Conservation (phyloP, 805 yeast species). For the Zygotorulaspora chibaensis region DNA sequence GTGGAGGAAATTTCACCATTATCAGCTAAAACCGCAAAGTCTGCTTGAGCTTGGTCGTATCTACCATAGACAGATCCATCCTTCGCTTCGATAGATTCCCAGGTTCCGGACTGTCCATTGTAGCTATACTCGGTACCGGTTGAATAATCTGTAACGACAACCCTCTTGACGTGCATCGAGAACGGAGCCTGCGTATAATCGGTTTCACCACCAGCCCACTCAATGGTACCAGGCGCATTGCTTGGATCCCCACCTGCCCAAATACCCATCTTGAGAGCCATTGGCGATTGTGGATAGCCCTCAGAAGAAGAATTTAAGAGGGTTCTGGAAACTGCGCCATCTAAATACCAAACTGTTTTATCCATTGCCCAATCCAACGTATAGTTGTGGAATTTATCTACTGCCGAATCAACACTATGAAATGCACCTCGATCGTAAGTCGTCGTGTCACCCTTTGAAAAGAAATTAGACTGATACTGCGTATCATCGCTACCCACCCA, state of each 20-base stretch:
- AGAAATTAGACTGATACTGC: slow-evolving; percentile 74
- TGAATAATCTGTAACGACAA: slow-evolving; percentile 67
- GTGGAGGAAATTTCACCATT: slow-evolving; percentile 22
- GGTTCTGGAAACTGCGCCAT: slow-evolving; percentile 65
- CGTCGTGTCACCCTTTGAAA: slow-evolving; percentile 73
- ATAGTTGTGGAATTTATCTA: slow-evolving; percentile 63
- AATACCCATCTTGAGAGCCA: slow-evolving; percentile 62
- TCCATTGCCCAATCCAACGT: slow-evolving; percentile 80
- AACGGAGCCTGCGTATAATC: slow-evolving; percentile 66
- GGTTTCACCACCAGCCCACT: slow-evolving; percentile 79
- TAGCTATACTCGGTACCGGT: slow-evolving; percentile 57
- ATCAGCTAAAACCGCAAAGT: slow-evolving; percentile 34
- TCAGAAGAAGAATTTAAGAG: slow-evolving; percentile 48
- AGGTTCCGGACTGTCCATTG: slow-evolving; percentile 51
- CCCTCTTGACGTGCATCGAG: slow-evolving; percentile 55
- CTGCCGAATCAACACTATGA: slow-evolving; percentile 55
- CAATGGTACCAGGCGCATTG: slow-evolving; percentile 63
- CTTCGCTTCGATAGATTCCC: slow-evolving; percentile 54
- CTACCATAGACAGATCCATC: slow-evolving; percentile 64
- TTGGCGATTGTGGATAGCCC: slow-evolving; percentile 92
- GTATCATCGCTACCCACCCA: slow-evolving; percentile 77
- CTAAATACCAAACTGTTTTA: slow-evolving; percentile 62
- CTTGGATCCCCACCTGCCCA: slow-evolving; percentile 82
- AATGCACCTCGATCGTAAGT: slow-evolving; percentile 78
- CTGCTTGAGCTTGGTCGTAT: slow-evolving; percentile 41